phyloP scores from a whole-genome alignment of 2,329 filamentous ascomycete genomes.

The Penicillium sp. region DNA sequence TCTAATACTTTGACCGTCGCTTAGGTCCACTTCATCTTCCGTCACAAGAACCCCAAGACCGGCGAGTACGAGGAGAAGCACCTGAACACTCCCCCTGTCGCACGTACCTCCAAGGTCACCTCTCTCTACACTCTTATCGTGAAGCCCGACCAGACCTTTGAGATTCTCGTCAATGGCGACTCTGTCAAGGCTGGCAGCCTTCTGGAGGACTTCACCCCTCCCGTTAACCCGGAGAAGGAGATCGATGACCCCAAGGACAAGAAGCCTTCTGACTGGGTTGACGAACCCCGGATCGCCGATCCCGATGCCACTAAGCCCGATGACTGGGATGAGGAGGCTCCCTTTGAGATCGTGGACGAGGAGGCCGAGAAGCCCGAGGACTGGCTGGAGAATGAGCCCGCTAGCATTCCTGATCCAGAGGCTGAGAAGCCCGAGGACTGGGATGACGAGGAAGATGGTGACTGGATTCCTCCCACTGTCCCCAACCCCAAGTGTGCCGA shows the following conservation, averaged over 20 bases:
- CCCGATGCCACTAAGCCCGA: constrained; percentile 93
- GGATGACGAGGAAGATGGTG: constrained; percentile 99
- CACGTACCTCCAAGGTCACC: constrained; percentile 83
- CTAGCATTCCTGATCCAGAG: constrained; percentile 81
- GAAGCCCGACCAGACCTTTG: constrained; percentile 90
- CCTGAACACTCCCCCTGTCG: constrained; percentile 72
- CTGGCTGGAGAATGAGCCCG: constrained; percentile 88
- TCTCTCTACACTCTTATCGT: constrained; percentile 96
- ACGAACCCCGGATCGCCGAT: constrained; percentile 83
- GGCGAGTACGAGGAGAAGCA: constrained; percentile 99
- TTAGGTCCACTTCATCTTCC: constrained; percentile 87
- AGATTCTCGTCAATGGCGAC: constrained; percentile 87
- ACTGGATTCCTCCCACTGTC: constrained; percentile 86
- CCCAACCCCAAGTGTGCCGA: constrained; percentile 96
- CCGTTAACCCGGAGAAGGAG: constrained; percentile 92
- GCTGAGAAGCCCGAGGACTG: constrained; percentile 97
- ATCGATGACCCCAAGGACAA: constrained; percentile 89
- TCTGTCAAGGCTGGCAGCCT: constrained; percentile 83
- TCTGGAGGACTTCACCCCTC: constrained; percentile 82
- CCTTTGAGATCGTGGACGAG: constrained; percentile 92
- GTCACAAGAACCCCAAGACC: constrained; percentile 99
- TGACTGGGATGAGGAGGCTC: constrained; percentile 98
- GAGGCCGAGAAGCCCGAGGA: constrained; percentile 86
- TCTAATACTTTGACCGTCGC: background rate
- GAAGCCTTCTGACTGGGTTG: constrained; percentile 96